Percentiles rank a stretch among this genome's conserved stretches.
These are phyloP conservation scores for Yarrowia phangngaensis DNA, from an alignment of 805 yeast species.

Conservation along the genomic window DNA sequence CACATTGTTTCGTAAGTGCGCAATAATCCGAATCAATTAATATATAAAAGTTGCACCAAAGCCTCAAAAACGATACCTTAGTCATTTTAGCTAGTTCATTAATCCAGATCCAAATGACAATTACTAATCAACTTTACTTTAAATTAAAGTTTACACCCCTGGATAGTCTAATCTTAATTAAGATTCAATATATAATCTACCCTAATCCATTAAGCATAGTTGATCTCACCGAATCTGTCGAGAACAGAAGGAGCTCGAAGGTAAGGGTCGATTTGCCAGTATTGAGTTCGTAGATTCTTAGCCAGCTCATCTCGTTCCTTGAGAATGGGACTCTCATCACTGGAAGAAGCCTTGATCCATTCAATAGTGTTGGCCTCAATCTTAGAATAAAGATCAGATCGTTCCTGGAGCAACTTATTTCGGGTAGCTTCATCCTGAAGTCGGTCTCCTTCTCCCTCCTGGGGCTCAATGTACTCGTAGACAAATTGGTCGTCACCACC, in stretches of 20 bases:
- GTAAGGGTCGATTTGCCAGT: slow-evolving; percentile 71
- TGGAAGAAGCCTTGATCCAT: slow-evolving; percentile 62
- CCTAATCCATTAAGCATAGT: slow-evolving; percentile 37
- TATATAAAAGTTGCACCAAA: no score
- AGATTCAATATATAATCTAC: no score
- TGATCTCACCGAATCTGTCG: slow-evolving; percentile 70
- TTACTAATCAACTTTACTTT: no score
- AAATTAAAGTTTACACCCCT: no score
- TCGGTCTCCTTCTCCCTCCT: slow-evolving; percentile 52
- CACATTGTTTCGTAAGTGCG: no score
- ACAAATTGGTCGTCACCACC: slow-evolving; percentile 70
- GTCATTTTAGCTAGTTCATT: no score
- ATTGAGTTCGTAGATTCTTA: slow-evolving; percentile 55
- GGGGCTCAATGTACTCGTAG: slow-evolving; percentile 60
- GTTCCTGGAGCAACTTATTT: slow-evolving; percentile 47
- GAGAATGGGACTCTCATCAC: slow-evolving; percentile 48
- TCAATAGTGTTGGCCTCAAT: slow-evolving; percentile 62
- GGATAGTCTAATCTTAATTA: no score
- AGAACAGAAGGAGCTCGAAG: slow-evolving; percentile 72
- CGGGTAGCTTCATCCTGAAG: slow-evolving; percentile 47
- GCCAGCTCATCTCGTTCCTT: slow-evolving; percentile 47
- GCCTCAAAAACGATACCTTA: no score
- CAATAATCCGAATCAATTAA: no score
- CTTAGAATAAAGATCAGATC: slow-evolving; percentile 51
- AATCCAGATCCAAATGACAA: no score